These are phyloP conservation scores for Testicularia cyperi DNA, from an alignment of 1,284 basidiomycete genomes.

Conservation along the genomic window DNA sequence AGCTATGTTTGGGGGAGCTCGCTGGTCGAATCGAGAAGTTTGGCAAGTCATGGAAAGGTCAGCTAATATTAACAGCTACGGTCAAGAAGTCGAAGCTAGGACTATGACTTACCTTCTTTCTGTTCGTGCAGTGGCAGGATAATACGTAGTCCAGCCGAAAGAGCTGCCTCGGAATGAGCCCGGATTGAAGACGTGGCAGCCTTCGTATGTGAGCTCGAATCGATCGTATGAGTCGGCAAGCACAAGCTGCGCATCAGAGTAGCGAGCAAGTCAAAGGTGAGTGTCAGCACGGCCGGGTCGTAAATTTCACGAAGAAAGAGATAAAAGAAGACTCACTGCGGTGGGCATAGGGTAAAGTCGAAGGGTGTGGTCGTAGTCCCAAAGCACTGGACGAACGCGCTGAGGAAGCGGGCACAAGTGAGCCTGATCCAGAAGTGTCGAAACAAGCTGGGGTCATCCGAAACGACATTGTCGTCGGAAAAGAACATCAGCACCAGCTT, in stretches of 20 bases:
- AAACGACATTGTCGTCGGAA: not conserved
- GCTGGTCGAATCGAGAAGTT: not conserved
- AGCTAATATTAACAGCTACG: not conserved
- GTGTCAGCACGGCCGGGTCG: too few species aligned
- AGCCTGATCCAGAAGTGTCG: slow-evolving; percentile 59
- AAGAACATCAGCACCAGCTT: slow-evolving; percentile 18
- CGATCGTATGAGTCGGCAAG: slow-evolving; percentile 95
- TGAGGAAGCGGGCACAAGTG: slow-evolving; percentile 78
- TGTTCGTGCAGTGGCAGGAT: slow-evolving; percentile 54
- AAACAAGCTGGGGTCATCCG: slow-evolving; percentile 42
- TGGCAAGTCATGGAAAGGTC: not conserved
- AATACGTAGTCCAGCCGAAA: slow-evolving; percentile 60
- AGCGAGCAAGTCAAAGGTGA: slow-evolving; percentile 3
- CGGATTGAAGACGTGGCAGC: slow-evolving; percentile 98
- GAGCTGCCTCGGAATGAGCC: slow-evolving; percentile 64
- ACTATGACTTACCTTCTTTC: slow-evolving; percentile 47
- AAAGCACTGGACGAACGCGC: slow-evolving; percentile 78
- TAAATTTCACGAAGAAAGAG: not conserved
- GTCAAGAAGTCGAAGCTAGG: not conserved
- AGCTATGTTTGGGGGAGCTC: too few species aligned
- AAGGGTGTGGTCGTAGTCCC: slow-evolving; percentile 89
- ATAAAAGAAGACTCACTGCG: slow-evolving; percentile 66
- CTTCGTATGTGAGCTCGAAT: slow-evolving; percentile 94
- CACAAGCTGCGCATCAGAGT: slow-evolving; percentile 69
- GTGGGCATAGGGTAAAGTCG: slow-evolving; percentile 94